Base-by-base conservation (phyloP, 2,329 filamentous ascomycete species). In the Colletotrichum nymphaeae region DNA sequence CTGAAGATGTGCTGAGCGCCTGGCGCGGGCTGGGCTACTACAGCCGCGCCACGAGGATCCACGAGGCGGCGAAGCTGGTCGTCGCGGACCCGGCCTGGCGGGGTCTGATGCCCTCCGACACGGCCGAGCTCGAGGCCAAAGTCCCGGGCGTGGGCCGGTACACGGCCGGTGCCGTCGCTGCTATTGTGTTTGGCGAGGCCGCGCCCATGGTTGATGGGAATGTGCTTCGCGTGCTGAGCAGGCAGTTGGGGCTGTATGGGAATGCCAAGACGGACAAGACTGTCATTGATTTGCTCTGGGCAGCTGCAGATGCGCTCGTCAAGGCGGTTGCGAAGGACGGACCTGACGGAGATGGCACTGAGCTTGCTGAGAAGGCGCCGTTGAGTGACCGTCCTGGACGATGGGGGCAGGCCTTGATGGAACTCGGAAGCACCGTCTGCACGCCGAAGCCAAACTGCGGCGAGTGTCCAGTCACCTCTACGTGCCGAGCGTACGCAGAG, bases 371-470 rank as follows among this genome's bases (percentile, higher is more conserved):
- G 2, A 78, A 80, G 6, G 77, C 78, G 0, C 76, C 80, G 26
- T 74, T 78, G 16, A 91, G 86, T 67, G 85, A 88, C 65, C 79
- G 87, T 26, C 90, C 90, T 0, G 90, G 90, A 0, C 80, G 86
- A 73, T 92, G 90, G 90, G 91, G 91, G 0, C 90, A 92, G 77
- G 90, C 88, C 0, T 80, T 92, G 30, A 92, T 92, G 90, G 90
- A 92, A 77, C 83, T 92, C 4, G 90, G 90, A 3, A 91, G 89
- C 74, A 92, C 90, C 0, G 78, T 92, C 2, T 92, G 90, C 76
- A 86, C 86, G 7, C 90, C 90, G 0, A 88, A 88, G 75, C 90
- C 90, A 1, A 87, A 88, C 63, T 92, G 90, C 75, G 79, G 79
- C 2, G 76, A 77, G 1, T 90, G 89, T 67, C 89, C 89, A 1